Conservation (phyloP, 2,329 filamentous ascomycete genomes). For the Ophiostoma perfectum region DNA sequence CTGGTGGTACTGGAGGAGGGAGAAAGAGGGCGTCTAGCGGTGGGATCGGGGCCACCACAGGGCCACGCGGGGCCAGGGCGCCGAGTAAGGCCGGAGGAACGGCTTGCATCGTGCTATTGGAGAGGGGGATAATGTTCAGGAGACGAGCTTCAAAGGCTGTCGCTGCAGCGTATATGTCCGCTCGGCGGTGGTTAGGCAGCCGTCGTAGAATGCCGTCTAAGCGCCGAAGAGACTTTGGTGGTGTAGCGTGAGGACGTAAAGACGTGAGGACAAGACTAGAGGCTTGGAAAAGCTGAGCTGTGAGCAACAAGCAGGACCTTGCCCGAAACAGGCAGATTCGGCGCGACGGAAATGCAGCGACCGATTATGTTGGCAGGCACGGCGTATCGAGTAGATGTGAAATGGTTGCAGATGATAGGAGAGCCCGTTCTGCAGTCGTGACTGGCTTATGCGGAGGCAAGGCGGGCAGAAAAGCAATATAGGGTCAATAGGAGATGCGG, state of each 20-base stretch:
- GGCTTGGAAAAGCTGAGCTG: neutral
- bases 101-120: neutral
- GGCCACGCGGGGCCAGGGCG: constrained; percentile 15
- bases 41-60: constrained; percentile 8
- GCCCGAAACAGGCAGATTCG: neutral
- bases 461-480: too few species aligned
- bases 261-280: too few species aligned
- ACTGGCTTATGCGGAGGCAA: too few species aligned
- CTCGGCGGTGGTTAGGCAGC: neutral
- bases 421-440: too few species aligned
- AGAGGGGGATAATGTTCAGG: too few species aligned
- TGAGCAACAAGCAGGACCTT: neutral
- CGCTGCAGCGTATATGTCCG: neutral
- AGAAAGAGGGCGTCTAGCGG: constrained; percentile 14
- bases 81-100: neutral
- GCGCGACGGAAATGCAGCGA: neutral
- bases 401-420: too few species aligned
- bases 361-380: neutral
- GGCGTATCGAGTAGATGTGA: too few species aligned
- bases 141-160: neutral
- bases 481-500: too few species aligned
- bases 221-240: neutral
- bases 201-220: neutral
- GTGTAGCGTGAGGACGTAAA: neutral
- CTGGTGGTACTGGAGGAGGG: constrained; percentile 18